These are phyloP conservation scores for Sporothrix globosa DNA, from an alignment of 2,329 filamentous ascomycete species.

Conservation along the genomic window DNA sequence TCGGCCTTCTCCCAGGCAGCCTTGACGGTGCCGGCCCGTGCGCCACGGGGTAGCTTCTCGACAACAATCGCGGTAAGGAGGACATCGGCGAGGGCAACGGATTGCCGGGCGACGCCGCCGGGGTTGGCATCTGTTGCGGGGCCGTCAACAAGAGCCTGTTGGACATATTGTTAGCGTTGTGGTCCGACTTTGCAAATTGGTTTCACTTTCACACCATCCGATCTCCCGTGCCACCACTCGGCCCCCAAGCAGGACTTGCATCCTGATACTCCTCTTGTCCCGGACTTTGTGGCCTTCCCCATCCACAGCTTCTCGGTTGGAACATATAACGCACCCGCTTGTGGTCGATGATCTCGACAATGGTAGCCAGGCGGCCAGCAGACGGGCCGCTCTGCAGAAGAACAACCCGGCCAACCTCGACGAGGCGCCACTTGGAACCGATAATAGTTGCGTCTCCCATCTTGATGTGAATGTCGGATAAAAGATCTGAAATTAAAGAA, in stretches of 20 bases:
- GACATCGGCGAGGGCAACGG: slow-evolving; percentile 76
- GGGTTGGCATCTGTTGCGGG: slow-evolving; percentile 79
- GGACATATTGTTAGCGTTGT: slow-evolving; percentile 22
- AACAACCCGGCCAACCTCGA: slow-evolving; percentile 97
- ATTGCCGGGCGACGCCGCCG: slow-evolving; percentile 78
- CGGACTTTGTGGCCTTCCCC: not conserved
- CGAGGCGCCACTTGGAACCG: slow-evolving; percentile 86
- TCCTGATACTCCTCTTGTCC: not conserved
- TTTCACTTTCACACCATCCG: not conserved
- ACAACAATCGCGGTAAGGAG: slow-evolving; percentile 91
- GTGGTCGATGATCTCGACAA: slow-evolving; percentile 99
- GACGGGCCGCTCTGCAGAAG: slow-evolving; percentile 81
- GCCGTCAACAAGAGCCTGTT: slow-evolving; percentile 92
- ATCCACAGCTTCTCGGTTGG: not conserved
- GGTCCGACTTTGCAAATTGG: not conserved
- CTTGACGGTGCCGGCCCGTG: slow-evolving; percentile 80
- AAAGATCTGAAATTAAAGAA: slow-evolving; percentile 27
- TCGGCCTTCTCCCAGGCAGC: slow-evolving; percentile 87
- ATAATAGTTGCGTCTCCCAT: slow-evolving; percentile 84
- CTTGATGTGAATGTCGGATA: slow-evolving; percentile 52
- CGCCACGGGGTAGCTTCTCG: slow-evolving; percentile 79
- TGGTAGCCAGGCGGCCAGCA: slow-evolving; percentile 84
- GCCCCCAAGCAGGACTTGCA: not conserved
- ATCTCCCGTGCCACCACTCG: not conserved
- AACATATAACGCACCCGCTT: slow-evolving; percentile 83